Conservation (phyloP, 2,329 filamentous ascomycete species). For the Lachnum nothofagi region DNA sequence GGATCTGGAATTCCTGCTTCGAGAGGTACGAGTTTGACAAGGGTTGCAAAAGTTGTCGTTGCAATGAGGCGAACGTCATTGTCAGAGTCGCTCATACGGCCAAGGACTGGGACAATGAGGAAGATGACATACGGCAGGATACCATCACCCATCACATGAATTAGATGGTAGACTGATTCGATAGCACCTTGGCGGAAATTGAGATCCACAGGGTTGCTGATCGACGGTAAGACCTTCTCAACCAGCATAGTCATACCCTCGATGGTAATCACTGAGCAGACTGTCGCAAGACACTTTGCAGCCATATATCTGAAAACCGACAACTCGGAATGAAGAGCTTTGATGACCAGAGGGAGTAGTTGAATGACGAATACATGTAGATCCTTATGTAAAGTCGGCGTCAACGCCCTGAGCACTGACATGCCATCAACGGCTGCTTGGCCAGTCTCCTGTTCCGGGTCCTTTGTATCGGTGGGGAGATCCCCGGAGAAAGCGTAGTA, state of each 20-base stretch:
- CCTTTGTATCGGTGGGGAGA: conserved; percentile 66
- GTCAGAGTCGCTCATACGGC: conserved; percentile 97
- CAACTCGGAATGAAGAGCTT: conserved; percentile 78
- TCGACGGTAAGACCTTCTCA: conserved; percentile 84
- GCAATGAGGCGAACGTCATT: conserved; percentile 91
- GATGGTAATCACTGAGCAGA: conserved; percentile 93
- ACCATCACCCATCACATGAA: conserved; percentile 94
- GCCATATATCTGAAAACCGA: conserved; percentile 95
- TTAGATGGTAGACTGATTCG: conserved; percentile 93
- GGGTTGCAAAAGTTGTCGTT: conserved; percentile 91
- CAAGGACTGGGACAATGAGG: conserved; percentile 92
- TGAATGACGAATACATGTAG: conserved; percentile 77
- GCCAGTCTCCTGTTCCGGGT: conserved; percentile 70
- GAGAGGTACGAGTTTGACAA: conserved; percentile 93
- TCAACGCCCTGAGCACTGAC: conserved; percentile 84
- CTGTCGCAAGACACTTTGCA: conserved; percentile 92
- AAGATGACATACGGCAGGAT: conserved; percentile 98
- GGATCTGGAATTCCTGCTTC: conserved; percentile 97
- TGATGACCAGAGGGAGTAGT: conserved; percentile 79
- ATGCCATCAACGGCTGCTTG: conserved; percentile 92
- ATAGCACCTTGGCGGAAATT: conserved; percentile 88
- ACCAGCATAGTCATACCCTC: conserved; percentile 95
- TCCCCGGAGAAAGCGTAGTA: conserved; percentile 66
- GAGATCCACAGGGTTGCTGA: conserved; percentile 84
- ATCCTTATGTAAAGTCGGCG: conserved; percentile 76